Evolutionary conservation across 768 basidiomycete genomes (phyloP).

Genomic region (Leucocoprinus leucothites): DNA sequence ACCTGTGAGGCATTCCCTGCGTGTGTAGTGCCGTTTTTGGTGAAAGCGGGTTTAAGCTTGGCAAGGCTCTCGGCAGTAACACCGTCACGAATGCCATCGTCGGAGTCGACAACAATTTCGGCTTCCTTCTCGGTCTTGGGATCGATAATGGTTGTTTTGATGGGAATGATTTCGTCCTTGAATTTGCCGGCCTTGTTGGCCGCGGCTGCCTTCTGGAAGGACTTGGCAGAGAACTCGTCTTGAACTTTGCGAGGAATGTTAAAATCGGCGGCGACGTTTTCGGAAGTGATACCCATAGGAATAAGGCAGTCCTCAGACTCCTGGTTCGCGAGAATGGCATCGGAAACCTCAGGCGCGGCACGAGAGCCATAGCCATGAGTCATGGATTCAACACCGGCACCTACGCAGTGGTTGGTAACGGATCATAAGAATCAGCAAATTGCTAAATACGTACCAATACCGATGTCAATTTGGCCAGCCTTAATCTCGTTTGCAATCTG

Average conservation of each 20-base stretch:
- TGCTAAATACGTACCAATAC: constrained; percentile 60
- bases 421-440: constrained; percentile 3
- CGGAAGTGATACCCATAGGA: constrained; percentile 94
- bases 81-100: constrained; percentile 86
- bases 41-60: constrained; percentile 87
- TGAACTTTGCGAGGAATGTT: constrained; percentile 71
- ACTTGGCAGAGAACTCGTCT: constrained; percentile 81
- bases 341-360: constrained; percentile 56
- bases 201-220: constrained; percentile 80
- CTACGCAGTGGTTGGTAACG: constrained; percentile 28
- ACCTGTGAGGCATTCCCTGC: constrained; percentile 87
- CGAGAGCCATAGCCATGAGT: constrained; percentile 67
- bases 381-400: constrained; percentile 91
- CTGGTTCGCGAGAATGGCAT: constrained; percentile 59
- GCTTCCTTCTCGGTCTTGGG: constrained; percentile 69
- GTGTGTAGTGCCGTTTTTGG: constrained; percentile 71
- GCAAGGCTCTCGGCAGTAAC: constrained; percentile 74
- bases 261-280: constrained; percentile 83
- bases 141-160: constrained; percentile 66
- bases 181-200: constrained; percentile 83
- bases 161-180: constrained; percentile 79
- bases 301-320: constrained; percentile 80
- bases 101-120: constrained; percentile 69
- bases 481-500: constrained; percentile 80
- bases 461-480: constrained; percentile 82